A percentile compares a stretch with the other conserved stretches of the same genome.
phyloP scores from a whole-genome alignment of 208 protist genomes.

The Trypanosoma lewisi region DNA sequence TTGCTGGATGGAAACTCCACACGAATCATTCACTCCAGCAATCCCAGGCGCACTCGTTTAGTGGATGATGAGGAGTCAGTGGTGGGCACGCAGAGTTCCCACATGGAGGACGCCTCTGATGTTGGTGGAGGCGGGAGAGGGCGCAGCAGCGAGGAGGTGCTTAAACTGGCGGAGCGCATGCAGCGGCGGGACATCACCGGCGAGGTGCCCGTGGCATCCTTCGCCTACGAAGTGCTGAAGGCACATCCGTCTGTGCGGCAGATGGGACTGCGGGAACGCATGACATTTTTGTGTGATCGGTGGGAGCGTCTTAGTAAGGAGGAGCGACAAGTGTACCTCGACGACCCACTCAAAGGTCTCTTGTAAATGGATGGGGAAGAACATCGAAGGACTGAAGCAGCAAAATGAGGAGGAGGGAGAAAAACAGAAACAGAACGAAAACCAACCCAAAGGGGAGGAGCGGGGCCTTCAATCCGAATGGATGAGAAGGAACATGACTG shows the following conservation, averaged over 20 bases:
- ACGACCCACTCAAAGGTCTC: slow-evolving; percentile 80
- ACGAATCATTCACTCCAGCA: background rate
- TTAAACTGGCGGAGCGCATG: slow-evolving; percentile 75
- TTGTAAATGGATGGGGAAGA: no score
- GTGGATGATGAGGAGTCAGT: background rate
- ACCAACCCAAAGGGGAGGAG: no score
- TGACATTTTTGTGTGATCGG: slow-evolving; percentile 74
- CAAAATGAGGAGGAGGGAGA: no score
- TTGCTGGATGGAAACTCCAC: background rate
- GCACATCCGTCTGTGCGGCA: slow-evolving; percentile 76
- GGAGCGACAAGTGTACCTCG: slow-evolving; percentile 68
- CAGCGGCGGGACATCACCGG: slow-evolving; percentile 69
- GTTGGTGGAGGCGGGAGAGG: background rate
- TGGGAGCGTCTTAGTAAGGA: slow-evolving; percentile 68
- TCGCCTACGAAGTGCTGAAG: slow-evolving; percentile 78
- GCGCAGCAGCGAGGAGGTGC: slow-evolving; percentile 60
- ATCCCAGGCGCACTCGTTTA: background rate
- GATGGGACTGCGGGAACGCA: slow-evolving; percentile 84
- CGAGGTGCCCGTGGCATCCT: slow-evolving; percentile 83
- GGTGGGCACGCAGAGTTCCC: background rate
- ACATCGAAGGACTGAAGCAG: background rate
- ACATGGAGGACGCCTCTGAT: background rate
- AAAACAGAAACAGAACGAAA: no score
- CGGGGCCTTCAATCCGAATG: no score
- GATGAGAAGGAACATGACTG: no score